Evolutionary conservation across 1,284 basidiomycete species (phyloP).

Genomic region (Coniophora puteana): DNA sequence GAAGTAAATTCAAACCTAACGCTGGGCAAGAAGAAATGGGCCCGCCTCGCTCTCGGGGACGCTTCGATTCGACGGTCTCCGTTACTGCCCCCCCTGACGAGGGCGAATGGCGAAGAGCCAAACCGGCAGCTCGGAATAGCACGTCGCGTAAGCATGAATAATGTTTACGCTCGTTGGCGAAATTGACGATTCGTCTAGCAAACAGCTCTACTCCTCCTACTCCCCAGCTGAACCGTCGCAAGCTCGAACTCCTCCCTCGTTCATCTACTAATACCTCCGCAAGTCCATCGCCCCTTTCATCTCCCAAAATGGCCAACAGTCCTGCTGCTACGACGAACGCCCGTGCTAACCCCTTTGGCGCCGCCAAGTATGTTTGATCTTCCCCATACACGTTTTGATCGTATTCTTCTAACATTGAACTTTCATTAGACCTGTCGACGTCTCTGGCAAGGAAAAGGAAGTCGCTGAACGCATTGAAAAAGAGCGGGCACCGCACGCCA

Average conservation of each 20-base stretch:
- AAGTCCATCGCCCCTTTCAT: constrained; percentile 67
- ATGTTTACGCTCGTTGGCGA: constrained; percentile 9
- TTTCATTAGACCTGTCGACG: constrained; percentile 75
- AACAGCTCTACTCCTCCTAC: constrained; percentile 74
- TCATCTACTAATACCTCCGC: constrained; percentile 59
- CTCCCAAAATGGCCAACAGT: constrained; percentile 59
- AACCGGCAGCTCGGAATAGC: constrained; percentile 40
- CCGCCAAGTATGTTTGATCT: constrained; percentile 58
- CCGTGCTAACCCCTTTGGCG: constrained; percentile 79
- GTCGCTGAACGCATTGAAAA: constrained; percentile 68
- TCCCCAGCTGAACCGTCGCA: constrained; percentile 73
- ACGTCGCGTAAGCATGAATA: constrained; percentile 52
- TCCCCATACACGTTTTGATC: constrained; percentile 3
- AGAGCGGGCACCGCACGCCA: constrained; percentile 50
- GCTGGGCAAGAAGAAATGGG: constrained; percentile 25
- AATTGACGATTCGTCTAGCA: constrained; percentile 38
- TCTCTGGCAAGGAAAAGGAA: constrained; percentile 71
- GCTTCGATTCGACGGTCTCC: no score
- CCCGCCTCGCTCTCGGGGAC: no score
- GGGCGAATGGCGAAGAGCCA: constrained; percentile 56
- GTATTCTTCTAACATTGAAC: constrained; percentile 8
- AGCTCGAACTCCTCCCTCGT: constrained; percentile 81
- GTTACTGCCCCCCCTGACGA: constrained; percentile 47
- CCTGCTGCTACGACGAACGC: constrained; percentile 40
- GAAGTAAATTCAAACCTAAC: constrained; percentile 65